A percentile compares a stretch with the other conserved stretches of the same genome.
Evolutionary conservation across 129 eudicot species (phyloP).

Genomic region (Flaveria ramosissima): DNA sequence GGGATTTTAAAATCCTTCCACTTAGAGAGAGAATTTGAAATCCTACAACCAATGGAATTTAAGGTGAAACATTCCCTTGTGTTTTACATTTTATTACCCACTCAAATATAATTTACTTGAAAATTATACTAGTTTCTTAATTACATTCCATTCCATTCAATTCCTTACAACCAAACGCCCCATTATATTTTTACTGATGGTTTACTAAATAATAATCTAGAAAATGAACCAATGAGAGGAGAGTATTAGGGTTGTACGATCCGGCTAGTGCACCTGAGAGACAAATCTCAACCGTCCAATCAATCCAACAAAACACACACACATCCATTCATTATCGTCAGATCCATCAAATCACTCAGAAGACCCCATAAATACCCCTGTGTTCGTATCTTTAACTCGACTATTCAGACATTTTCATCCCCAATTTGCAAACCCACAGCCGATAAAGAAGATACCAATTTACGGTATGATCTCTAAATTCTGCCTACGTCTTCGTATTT

Average conservation of each 20-base stretch:
- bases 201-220: no score
- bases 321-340: slow-evolving; percentile 8
- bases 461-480: not conserved
- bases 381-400: not conserved
- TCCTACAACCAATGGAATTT: no score
- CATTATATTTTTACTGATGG: no score
- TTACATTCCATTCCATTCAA: no score
- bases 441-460: not conserved
- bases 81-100: no score
- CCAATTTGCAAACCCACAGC: not conserved
- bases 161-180: no score
- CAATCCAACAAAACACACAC: slow-evolving; percentile 12
- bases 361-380: slow-evolving; percentile 21
- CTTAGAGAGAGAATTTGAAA: no score
- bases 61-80: no score
- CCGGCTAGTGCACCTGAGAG: not conserved
- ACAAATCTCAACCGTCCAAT: slow-evolving; percentile 22
- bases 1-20: no score
- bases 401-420: not conserved
- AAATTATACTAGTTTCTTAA: no score
- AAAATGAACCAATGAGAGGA: no score
- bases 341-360: slow-evolving; percentile 12
- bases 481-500: not conserved
- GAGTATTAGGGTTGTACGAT: not conserved
- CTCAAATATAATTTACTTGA: no score